phyloP scores from a whole-genome alignment of 164 flowering plant genomes.

The Piper longum region DNA sequence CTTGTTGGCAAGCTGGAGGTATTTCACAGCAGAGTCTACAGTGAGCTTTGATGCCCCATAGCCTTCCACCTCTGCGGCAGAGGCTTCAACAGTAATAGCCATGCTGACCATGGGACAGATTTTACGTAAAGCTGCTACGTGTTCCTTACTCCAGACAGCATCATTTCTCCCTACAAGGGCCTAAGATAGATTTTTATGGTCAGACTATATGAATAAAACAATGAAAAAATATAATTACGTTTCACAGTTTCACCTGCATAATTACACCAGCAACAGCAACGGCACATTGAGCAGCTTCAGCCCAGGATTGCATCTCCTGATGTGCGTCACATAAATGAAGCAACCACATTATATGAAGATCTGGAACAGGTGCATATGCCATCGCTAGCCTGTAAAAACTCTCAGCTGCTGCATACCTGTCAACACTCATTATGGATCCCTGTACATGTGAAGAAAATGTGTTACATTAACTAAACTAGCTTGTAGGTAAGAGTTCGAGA shows the following conservation, averaged over 20 bases:
- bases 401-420: conserved; percentile 96
- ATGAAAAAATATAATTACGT: background rate
- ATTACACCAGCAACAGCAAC: conserved; percentile 99
- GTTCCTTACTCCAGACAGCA: conserved; percentile 91
- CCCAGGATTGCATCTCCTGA: conserved; percentile 99
- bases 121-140: conserved; percentile 64
- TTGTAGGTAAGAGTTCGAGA: background rate
- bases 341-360: conserved; percentile 99
- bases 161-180: conserved; percentile 97
- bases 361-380: conserved; percentile 98
- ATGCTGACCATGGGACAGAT: conserved; percentile 92
- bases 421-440: conserved; percentile 72
- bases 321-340: conserved; percentile 97
- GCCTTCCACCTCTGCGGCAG: conserved; percentile 98
- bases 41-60: conserved; percentile 99
- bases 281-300: conserved; percentile 99
- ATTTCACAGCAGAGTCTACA: conserved; percentile 96
- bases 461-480: background rate
- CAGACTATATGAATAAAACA: background rate
- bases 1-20: conserved; percentile 91
- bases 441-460: conserved; percentile 10
- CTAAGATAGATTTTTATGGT: conserved; percentile 20
- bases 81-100: conserved; percentile 76
- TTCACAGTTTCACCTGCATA: conserved; percentile 58
- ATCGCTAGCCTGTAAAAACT: conserved; percentile 85